These are phyloP conservation scores for Candida verbasci DNA, from an alignment of 805 yeast species.

Conservation along the genomic window DNA sequence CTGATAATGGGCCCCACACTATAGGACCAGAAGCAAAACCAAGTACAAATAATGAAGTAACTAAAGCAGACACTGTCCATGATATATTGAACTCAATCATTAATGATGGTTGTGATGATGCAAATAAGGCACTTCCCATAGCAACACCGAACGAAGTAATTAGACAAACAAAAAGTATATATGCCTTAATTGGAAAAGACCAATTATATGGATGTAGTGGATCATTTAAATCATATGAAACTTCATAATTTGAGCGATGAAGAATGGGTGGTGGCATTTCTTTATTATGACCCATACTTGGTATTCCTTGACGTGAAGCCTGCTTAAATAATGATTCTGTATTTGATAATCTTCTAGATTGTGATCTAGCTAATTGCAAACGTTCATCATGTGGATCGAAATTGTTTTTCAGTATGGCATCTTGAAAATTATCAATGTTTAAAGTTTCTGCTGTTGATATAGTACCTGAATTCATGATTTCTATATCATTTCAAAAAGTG, in stretches of 20 bases:
- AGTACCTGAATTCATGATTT: background rate
- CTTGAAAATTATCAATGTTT: background rate
- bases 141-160: slow-evolving; percentile 16
- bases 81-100: slow-evolving; percentile 53
- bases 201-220: slow-evolving; percentile 72
- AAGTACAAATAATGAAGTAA: slow-evolving; percentile 75
- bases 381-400: too few relatives aligned
- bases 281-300: slow-evolving; percentile 62
- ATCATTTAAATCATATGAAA: slow-evolving; percentile 72
- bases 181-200: slow-evolving; percentile 42
- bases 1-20: slow-evolving; percentile 54
- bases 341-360: slow-evolving; percentile 14
- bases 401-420: too few relatives aligned
- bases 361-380: too few relatives aligned
- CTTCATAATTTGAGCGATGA: slow-evolving; percentile 52
- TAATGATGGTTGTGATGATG: slow-evolving; percentile 53
- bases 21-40: slow-evolving; percentile 94
- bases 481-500: background rate
- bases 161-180: slow-evolving; percentile 18
- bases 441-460: background rate
- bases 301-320: slow-evolving; percentile 27
- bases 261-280: slow-evolving; percentile 61
- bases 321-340: slow-evolving; percentile 20
- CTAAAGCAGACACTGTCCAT: slow-evolving; percentile 64
- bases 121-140: slow-evolving; percentile 78